Conservation (phyloP, 1,139 yeast genomes). For the Geotrichum klebahnii region DNA sequence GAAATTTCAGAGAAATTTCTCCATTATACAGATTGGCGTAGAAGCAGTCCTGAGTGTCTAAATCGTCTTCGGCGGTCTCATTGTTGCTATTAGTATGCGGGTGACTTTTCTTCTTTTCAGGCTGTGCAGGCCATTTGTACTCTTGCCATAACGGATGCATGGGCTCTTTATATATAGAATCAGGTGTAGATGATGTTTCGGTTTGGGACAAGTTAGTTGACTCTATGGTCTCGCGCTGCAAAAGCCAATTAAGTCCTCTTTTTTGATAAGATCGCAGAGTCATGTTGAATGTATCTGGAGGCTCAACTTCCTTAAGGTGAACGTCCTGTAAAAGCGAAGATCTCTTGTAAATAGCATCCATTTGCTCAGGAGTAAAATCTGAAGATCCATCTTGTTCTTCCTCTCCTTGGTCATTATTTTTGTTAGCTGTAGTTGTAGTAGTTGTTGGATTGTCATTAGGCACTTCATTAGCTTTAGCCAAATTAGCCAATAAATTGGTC, state of each 20-base stretch:
- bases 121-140: conserved; percentile 65
- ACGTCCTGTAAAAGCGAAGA: conserved; percentile 46
- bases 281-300: conserved; percentile 55
- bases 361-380: conserved; percentile 63
- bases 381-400: conserved; percentile 39
- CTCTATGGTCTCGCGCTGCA: conserved; percentile 51
- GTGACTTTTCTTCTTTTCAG: conserved; percentile 5
- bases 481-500: conserved; percentile 20
- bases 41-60: conserved; percentile 39
- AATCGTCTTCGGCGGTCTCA: neutral
- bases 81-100: too few species aligned
- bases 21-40: conserved; percentile 84
- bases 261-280: conserved; percentile 67
- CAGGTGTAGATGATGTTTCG: conserved; percentile 35
- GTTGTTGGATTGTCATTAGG: conserved; percentile 29
- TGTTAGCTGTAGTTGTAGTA: conserved; percentile 25
- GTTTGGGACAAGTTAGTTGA: conserved; percentile 49
- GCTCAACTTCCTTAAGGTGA: conserved; percentile 60
- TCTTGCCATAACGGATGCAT: conserved; percentile 87
- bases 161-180: conserved; percentile 44
- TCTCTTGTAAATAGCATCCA: conserved; percentile 67
- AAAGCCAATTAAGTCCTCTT: conserved; percentile 81
- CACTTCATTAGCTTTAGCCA: conserved; percentile 29
- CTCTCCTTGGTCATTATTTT: conserved; percentile 24
- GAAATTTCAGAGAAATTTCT: conserved; percentile 65